Conservation (phyloP, 768 basidiomycete genomes). For the Pleurotus salmoneostramineus region DNA sequence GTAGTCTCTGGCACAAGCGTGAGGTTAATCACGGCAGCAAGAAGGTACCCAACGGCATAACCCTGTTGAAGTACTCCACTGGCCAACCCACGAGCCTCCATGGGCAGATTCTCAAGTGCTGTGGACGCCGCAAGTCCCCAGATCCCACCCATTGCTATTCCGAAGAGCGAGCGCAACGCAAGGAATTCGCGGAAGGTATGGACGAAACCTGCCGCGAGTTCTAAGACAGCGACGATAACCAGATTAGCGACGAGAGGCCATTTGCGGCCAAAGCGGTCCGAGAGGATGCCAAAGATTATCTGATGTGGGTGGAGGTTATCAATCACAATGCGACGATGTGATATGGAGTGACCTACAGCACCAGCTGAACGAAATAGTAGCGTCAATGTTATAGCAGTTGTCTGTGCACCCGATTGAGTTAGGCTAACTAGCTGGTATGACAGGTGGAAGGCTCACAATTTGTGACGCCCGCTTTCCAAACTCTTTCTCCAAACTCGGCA, state of each 20-base stretch:
- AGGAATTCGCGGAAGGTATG: slow-evolving; percentile 77
- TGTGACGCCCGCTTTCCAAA: slow-evolving; percentile 37
- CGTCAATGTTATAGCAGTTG: slow-evolving; percentile 86
- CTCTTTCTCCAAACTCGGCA: slow-evolving; percentile 40
- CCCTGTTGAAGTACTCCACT: slow-evolving; percentile 87
- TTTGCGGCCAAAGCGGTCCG: slow-evolving; percentile 89
- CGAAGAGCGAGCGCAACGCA: slow-evolving; percentile 78
- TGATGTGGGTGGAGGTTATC: slow-evolving; percentile 11
- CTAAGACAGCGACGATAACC: slow-evolving; percentile 62
- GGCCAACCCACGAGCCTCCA: slow-evolving; percentile 80
- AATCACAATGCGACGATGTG: slow-evolving; percentile 19
- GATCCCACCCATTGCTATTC: slow-evolving; percentile 85
- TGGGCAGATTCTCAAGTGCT: slow-evolving; percentile 85
- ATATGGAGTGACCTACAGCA: slow-evolving; percentile 36
- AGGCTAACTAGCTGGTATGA: neutral
- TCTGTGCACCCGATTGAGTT: slow-evolving; percentile 27
- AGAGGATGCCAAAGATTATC: slow-evolving; percentile 79
- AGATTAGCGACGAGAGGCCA: slow-evolving; percentile 87
- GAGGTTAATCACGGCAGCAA: slow-evolving; percentile 83
- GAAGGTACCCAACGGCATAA: slow-evolving; percentile 80
- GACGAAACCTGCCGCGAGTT: slow-evolving; percentile 80
- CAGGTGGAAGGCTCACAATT: slow-evolving; percentile 30
- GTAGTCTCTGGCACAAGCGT: slow-evolving; percentile 45
- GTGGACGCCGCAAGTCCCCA: slow-evolving; percentile 85
- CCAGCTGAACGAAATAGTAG: slow-evolving; percentile 86